These are phyloP conservation scores for Metschnikowia kunwiensis DNA, from an alignment of 805 yeast species.

Conservation along the genomic window DNA sequence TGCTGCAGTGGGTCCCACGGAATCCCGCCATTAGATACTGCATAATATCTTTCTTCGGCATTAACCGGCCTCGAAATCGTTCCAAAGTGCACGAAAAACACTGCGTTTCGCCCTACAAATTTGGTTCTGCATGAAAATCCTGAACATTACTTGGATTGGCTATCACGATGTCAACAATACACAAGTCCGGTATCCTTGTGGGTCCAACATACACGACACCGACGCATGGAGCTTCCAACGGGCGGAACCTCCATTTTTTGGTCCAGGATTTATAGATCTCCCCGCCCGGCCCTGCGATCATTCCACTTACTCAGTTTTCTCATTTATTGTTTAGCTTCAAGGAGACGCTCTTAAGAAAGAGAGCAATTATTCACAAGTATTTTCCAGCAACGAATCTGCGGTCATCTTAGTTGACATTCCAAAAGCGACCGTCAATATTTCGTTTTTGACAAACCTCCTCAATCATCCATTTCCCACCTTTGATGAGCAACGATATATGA, in stretches of 20 bases:
- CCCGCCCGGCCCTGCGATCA: too few species aligned
- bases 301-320: too few species aligned
- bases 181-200: constrained; percentile 5
- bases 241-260: constrained; percentile 7
- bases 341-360: too few species aligned
- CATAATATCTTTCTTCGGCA: too few species aligned
- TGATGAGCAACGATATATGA: constrained; percentile 3
- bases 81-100: too few species aligned
- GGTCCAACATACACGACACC: constrained; percentile 9
- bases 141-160: constrained; percentile 8
- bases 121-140: background rate
- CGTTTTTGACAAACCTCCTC: constrained; percentile 2
- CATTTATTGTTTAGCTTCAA: too few species aligned
- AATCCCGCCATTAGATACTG: background rate
- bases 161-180: background rate
- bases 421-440: constrained; percentile 1
- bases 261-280: constrained; percentile 3
- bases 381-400: background rate
- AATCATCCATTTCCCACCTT: constrained; percentile 3
- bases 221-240: constrained; percentile 1
- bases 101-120: background rate
- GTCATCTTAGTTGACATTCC: background rate
- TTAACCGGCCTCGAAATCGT: too few species aligned
- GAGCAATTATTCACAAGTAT: too few species aligned
- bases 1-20: too few species aligned